Conservation (phyloP, 2,329 filamentous ascomycete genomes). For the Clonostachys chloroleuca region DNA sequence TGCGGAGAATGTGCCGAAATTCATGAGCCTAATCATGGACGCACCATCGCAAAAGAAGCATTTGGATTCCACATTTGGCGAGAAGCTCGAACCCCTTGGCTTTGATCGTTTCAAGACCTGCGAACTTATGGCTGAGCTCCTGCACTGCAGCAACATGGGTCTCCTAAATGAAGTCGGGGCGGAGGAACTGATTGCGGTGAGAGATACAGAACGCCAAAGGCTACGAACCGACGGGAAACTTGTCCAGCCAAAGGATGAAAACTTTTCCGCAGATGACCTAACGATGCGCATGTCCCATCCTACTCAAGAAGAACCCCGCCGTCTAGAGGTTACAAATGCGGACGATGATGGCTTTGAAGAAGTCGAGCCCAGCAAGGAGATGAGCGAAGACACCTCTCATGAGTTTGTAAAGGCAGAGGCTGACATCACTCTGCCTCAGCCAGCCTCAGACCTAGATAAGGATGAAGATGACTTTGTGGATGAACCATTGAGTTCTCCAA, state of each 20-base stretch:
- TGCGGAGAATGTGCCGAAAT: conserved; percentile 85
- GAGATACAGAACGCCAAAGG: conserved; percentile 78
- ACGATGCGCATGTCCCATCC: conserved; percentile 52
- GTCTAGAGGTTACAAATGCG: conserved; percentile 74
- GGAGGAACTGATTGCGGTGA: conserved; percentile 75
- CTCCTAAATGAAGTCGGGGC: conserved; percentile 88
- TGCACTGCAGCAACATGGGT: conserved; percentile 99
- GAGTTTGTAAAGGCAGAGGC: conserved; percentile 60
- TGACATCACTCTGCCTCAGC: conserved; percentile 32
- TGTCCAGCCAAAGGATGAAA: conserved; percentile 28
- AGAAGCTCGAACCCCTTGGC: conserved; percentile 86
- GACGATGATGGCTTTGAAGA: conserved; percentile 94
- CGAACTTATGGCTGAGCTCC: conserved; percentile 93
- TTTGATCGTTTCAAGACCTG: conserved; percentile 99
- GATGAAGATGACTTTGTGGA: conserved; percentile 75
- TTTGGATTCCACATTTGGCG: conserved; percentile 83
- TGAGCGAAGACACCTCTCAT: conserved; percentile 68
- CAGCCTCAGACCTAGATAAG: conserved; percentile 30
- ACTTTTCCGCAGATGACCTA: conserved; percentile 48
- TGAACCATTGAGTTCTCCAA: conserved; percentile 67
- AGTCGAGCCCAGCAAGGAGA: conserved; percentile 65
- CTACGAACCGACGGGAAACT: conserved; percentile 76
- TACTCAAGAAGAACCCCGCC: conserved; percentile 46
- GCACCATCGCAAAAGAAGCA: conserved; percentile 68
- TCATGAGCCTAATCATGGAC: conserved; percentile 86